These are phyloP conservation scores for Suillus decipiens DNA, from an alignment of 768 basidiomycete species.

Conservation along the genomic window DNA sequence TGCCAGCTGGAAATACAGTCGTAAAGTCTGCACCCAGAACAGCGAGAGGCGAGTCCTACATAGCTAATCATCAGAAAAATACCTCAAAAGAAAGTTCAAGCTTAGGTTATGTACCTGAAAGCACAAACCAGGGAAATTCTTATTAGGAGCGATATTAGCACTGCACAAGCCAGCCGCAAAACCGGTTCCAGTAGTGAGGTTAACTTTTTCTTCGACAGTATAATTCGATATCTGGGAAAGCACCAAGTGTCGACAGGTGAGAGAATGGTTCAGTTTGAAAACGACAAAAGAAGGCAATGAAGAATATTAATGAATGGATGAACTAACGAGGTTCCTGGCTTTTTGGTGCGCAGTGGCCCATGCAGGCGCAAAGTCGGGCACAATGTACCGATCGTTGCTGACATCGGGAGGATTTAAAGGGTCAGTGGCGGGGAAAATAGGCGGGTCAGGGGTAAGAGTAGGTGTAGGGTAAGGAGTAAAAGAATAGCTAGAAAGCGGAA, in stretches of 20 bases:
- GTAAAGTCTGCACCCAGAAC: conserved; percentile 42
- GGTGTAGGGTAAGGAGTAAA: conserved; percentile 63
- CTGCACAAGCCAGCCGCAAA: conserved; percentile 55
- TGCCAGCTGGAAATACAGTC: conserved; percentile 55
- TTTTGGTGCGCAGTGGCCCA: background rate
- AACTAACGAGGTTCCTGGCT: conserved; percentile 51
- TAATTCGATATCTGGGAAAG: conserved; percentile 41
- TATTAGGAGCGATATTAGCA: conserved; percentile 51
- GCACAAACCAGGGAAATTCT: conserved; percentile 58
- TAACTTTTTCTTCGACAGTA: conserved; percentile 24
- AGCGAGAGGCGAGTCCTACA: conserved; percentile 37
- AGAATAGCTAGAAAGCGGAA: conserved; percentile 37
- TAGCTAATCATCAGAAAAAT: background rate
- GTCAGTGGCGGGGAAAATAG: conserved; percentile 50
- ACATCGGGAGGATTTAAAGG: conserved; percentile 56
- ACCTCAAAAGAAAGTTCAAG: background rate
- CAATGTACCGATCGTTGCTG: conserved; percentile 31
- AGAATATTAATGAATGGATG: background rate
- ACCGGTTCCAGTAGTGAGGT: conserved; percentile 23
- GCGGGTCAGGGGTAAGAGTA: conserved; percentile 47
- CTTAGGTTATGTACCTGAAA: conserved; percentile 47
- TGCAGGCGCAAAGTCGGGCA: conserved; percentile 38
- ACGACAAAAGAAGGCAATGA: background rate
- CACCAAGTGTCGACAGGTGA: background rate
- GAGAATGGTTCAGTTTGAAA: background rate